Conservation (phyloP, 1,284 basidiomycete species). For the Sutorius eximius region DNA sequence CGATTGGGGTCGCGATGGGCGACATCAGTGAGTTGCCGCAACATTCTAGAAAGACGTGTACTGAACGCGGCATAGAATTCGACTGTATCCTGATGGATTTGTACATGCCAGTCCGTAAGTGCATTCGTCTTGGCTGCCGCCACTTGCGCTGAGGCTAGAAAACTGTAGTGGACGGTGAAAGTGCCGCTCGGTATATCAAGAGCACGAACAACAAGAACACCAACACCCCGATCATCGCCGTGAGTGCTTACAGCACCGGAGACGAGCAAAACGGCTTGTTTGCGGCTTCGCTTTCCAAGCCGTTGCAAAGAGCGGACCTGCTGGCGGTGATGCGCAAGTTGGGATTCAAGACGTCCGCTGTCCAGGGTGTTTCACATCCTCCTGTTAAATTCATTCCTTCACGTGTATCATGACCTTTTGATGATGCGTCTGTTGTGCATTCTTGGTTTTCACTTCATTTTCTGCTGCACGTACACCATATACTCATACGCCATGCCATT, state of each 20-base stretch:
- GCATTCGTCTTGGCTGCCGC: background rate
- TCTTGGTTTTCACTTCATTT: conserved; percentile 35
- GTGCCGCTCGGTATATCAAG: conserved; percentile 91
- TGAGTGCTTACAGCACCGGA: conserved; percentile 77
- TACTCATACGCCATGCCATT: conserved; percentile 35
- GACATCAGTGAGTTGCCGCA: conserved; percentile 76
- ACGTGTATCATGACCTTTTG: conserved; percentile 32
- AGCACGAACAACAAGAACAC: conserved; percentile 92
- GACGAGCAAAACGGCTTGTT: conserved; percentile 81
- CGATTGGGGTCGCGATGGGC: conserved; percentile 94
- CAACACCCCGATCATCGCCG: conserved; percentile 87
- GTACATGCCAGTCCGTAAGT: conserved; percentile 86
- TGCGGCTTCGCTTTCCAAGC: conserved; percentile 84
- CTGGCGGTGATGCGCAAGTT: conserved; percentile 78
- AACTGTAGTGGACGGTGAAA: conserved; percentile 80
- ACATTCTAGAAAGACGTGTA: background rate
- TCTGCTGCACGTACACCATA: conserved; percentile 35
- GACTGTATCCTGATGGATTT: conserved; percentile 89
- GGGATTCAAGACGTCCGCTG: conserved; percentile 86
- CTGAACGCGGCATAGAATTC: conserved; percentile 57
- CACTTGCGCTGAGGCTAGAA: background rate
- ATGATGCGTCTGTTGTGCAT: conserved; percentile 22
- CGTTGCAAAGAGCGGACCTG: conserved; percentile 83
- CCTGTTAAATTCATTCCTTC: conserved; percentile 50
- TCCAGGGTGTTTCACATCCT: conserved; percentile 50